A percentile compares a stretch with the other conserved stretches of the same genome.
Conservation (phyloP, 73 alveolate genomes). For the Paramecium tetraurelia region DNA sequence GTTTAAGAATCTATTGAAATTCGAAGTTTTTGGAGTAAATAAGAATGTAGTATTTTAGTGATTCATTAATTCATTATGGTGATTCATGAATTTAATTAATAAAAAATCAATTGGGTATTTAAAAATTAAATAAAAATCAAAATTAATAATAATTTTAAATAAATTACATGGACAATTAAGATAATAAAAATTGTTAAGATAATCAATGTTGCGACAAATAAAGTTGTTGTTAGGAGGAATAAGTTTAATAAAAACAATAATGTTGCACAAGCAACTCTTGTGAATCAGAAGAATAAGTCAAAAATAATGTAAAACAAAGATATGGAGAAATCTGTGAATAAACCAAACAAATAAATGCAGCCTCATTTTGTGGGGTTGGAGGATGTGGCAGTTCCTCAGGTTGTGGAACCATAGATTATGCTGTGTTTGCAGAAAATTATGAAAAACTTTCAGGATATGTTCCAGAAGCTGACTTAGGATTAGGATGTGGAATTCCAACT, state of each 20-base stretch:
- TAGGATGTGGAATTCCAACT: constrained; percentile 73
- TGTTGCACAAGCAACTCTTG: neutral
- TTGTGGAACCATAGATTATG: constrained; percentile 37
- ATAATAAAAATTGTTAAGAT: neutral
- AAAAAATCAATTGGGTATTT: neutral
- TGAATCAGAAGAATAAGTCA: neutral
- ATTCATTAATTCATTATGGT: neutral
- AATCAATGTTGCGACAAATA: neutral
- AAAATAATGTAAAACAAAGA: neutral
- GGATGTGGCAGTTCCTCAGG: neutral
- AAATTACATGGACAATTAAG: neutral
- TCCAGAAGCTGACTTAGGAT: constrained; percentile 61
- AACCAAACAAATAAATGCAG: constrained; percentile 3
- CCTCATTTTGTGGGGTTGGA: neutral
- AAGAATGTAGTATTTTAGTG: neutral
- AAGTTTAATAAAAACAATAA: neutral
- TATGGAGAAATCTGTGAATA: constrained; percentile 30
- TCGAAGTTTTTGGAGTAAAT: neutral
- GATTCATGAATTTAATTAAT: neutral
- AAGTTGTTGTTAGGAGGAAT: neutral
- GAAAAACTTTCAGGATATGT: constrained; percentile 34
- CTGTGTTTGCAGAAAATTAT: constrained; percentile 38
- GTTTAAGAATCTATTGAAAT: neutral
- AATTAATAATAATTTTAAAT: neutral
- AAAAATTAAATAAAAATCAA: neutral